phyloP scores from a whole-genome alignment of 2,329 filamentous ascomycete species.

The Diaporthe vaccinii region DNA sequence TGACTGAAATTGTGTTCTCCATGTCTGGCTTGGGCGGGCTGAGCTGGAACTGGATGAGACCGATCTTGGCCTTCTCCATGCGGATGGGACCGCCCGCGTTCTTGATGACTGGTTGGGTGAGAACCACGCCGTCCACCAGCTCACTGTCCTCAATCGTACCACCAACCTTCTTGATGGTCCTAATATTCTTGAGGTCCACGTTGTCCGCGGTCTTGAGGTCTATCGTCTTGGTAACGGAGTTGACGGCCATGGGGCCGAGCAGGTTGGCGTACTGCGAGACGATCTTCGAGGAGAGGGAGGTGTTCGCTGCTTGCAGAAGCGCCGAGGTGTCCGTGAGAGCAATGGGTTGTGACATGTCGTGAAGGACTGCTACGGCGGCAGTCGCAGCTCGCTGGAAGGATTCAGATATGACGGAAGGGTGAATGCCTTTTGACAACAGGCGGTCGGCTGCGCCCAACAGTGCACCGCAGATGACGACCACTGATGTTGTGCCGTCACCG shows the following conservation, averaged over 20 bases:
- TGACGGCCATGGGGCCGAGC: constrained; percentile 97
- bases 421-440: constrained; percentile 91
- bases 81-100: constrained; percentile 89
- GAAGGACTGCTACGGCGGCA: constrained; percentile 88
- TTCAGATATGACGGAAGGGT: constrained; percentile 98
- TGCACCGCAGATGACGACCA: constrained; percentile 97
- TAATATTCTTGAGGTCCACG: constrained; percentile 95
- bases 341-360: constrained; percentile 96
- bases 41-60: constrained; percentile 97
- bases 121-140: constrained; percentile 92
- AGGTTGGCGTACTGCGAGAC: constrained; percentile 97
- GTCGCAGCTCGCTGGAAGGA: constrained; percentile 95
- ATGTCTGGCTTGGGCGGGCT: constrained; percentile 99
- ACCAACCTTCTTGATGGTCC: constrained; percentile 97
- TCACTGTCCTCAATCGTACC: constrained; percentile 99
- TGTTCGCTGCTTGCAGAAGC: constrained; percentile 95
- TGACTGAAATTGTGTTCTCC: constrained; percentile 99
- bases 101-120: constrained; percentile 95
- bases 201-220: constrained; percentile 96
- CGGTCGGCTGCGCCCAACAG: constrained; percentile 93
- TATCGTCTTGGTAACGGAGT: constrained; percentile 95
- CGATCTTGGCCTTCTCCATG: constrained; percentile 98
- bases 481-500: constrained; percentile 97
- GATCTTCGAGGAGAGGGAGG: constrained; percentile 97
- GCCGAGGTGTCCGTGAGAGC: constrained; percentile 88